These are phyloP conservation scores for Helicocarpus griseus DNA, from an alignment of 2,329 filamentous ascomycete genomes.

Conservation along the genomic window DNA sequence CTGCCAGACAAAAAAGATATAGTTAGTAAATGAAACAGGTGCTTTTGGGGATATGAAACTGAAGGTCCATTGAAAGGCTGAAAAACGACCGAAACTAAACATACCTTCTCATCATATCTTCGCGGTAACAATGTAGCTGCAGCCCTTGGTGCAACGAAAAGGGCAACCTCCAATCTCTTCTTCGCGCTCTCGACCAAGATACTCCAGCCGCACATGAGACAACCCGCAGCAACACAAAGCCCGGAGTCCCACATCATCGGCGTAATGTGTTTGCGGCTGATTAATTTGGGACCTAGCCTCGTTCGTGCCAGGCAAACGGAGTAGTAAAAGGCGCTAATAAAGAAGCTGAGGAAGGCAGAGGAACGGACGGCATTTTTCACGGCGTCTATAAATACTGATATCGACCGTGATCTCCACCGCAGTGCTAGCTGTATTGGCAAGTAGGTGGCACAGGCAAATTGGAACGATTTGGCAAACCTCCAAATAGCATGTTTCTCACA, in stretches of 20 bases:
- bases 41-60: no score
- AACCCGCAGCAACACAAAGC: constrained; percentile 62
- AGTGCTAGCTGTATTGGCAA: constrained; percentile 63
- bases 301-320: constrained; percentile 70
- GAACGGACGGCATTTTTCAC: constrained; percentile 56
- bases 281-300: constrained; percentile 58
- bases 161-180: constrained; percentile 62
- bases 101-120: constrained; percentile 48
- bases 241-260: constrained; percentile 49
- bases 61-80: constrained; percentile 11
- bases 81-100: constrained; percentile 9
- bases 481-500: constrained; percentile 59
- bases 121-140: constrained; percentile 65
- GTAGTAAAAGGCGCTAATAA: constrained; percentile 76
- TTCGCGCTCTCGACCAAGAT: constrained; percentile 59
- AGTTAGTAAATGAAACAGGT: constrained; percentile 5
- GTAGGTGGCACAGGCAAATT: constrained; percentile 67
- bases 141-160: constrained; percentile 74
- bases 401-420: constrained; percentile 41
- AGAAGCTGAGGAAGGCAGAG: constrained; percentile 66
- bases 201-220: constrained; percentile 71
- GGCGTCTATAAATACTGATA: constrained; percentile 39
- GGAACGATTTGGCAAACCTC: constrained; percentile 60
- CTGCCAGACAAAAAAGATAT: constrained; percentile 26
- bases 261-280: constrained; percentile 46